Percentiles rank a stretch among this genome's conserved stretches.
These are phyloP conservation scores for Cryptococcus maquisensis DNA, from an alignment of 1,284 basidiomycete genomes.

Conservation along the genomic window DNA sequence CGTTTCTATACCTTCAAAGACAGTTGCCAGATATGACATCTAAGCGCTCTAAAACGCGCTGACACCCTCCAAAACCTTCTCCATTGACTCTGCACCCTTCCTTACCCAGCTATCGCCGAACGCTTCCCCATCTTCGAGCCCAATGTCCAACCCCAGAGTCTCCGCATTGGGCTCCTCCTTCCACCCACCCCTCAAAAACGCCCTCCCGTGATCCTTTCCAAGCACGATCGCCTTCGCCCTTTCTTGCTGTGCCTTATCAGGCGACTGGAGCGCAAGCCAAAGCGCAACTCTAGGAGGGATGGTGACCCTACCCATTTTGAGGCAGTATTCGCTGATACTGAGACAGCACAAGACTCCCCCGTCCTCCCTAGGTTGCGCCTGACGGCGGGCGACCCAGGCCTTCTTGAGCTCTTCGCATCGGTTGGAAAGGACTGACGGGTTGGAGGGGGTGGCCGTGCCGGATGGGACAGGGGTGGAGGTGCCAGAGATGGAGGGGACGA, in stretches of 20 bases:
- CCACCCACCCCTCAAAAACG: constrained; percentile 42
- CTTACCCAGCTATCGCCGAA: constrained; percentile 29
- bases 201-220: constrained; percentile 34
- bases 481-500: constrained; percentile 23
- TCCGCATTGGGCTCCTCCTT: constrained; percentile 35
- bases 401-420: constrained; percentile 20
- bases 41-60: constrained; percentile 12
- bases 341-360: constrained; percentile 62
- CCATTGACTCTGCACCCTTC: constrained; percentile 26
- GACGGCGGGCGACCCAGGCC: constrained; percentile 11
- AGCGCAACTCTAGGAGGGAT: constrained; percentile 57
- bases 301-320: constrained; percentile 70
- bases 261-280: constrained; percentile 12
- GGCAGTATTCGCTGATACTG: constrained; percentile 64
- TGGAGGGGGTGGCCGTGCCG: constrained; percentile 11
- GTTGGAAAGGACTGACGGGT: neutral
- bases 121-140: constrained; percentile 9
- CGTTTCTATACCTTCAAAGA: neutral
- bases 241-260: constrained; percentile 6
- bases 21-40: too few relatives aligned
- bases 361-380: constrained; percentile 32
- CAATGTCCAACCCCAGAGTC: constrained; percentile 31
- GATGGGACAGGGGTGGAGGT: constrained; percentile 23
- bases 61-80: constrained; percentile 27
- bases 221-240: constrained; percentile 21